These are phyloP conservation scores for Straminergon stramineum DNA, from an alignment of 225 moss, liverwort and hornwort genomes.

Conservation along the genomic window DNA sequence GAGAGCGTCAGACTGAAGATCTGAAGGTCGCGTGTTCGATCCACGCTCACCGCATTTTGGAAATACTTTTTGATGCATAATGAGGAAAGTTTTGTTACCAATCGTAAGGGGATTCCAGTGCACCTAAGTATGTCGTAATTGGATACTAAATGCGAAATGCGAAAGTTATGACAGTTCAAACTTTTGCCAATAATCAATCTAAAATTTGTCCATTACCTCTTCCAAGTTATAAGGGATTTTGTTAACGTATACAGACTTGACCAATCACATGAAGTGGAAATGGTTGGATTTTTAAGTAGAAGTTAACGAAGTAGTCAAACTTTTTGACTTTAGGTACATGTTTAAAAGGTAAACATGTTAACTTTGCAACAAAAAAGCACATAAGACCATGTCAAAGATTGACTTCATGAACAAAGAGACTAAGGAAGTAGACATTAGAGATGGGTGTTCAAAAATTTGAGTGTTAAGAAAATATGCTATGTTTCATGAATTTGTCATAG, in stretches of 20 bases:
- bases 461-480: not conserved
- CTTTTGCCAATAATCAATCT: not conserved
- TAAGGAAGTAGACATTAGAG: not conserved
- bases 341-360: not conserved
- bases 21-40: not conserved
- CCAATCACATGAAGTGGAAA: not conserved
- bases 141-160: not conserved
- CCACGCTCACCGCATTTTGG: not conserved
- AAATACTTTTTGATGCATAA: too few species aligned
- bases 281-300: not conserved
- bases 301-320: not conserved
- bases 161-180: too few species aligned
- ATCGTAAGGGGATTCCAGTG: not conserved
- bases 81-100: not conserved
- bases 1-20: not conserved
- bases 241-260: too few species aligned
- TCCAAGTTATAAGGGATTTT: not conserved
- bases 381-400: not conserved
- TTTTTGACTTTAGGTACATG: not conserved
- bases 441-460: not conserved
- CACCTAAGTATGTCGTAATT: not conserved
- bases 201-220: not conserved
- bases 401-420: not conserved
- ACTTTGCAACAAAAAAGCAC: not conserved
- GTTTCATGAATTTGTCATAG: accelerated